Evolutionary conservation across 305 asterid species (phyloP).

Genomic region (Solanum hybrid): DNA sequence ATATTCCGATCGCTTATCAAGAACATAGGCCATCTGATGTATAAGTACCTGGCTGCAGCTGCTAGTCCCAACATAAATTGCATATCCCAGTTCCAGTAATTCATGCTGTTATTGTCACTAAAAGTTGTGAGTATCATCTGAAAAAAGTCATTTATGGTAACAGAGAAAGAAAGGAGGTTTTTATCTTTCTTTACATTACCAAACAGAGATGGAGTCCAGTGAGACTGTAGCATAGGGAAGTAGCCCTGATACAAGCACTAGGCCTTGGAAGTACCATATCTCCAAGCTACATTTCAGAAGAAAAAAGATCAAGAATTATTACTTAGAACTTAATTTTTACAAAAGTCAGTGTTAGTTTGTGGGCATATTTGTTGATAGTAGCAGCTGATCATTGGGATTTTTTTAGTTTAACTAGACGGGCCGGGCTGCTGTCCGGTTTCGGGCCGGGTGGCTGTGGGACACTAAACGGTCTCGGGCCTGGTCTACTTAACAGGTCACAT

Average conservation of each 20-base stretch:
- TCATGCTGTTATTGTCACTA: slow-evolving; percentile 17
- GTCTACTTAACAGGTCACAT: background rate
- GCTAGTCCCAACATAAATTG: slow-evolving; percentile 19
- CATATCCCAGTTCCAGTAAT: slow-evolving; percentile 29
- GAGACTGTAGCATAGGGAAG: slow-evolving; percentile 23
- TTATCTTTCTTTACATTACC: slow-evolving; percentile 3
- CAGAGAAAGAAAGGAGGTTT: background rate
- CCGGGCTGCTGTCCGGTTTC: too few species aligned
- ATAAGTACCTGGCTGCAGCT: slow-evolving; percentile 20
- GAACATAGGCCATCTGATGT: background rate
- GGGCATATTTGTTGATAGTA: background rate
- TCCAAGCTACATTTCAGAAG: slow-evolving; percentile 17
- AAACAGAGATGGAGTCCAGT: slow-evolving; percentile 22
- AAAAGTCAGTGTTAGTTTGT: background rate
- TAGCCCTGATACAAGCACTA: slow-evolving; percentile 24
- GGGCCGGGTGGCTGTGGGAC: background rate
- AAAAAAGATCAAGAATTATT: background rate
- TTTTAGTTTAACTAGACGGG: background rate
- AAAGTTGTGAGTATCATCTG: background rate
- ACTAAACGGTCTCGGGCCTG: background rate
- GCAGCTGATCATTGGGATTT: background rate
- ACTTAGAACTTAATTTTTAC: background rate
- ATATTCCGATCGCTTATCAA: background rate
- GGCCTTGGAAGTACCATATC: slow-evolving; percentile 29
- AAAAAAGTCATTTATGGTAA: background rate